Evolutionary conservation across 2,329 filamentous ascomycete genomes (phyloP), one percentile per base, ranked within the genome.

Genomic region (Rutstroemia sydowiana): DNA sequence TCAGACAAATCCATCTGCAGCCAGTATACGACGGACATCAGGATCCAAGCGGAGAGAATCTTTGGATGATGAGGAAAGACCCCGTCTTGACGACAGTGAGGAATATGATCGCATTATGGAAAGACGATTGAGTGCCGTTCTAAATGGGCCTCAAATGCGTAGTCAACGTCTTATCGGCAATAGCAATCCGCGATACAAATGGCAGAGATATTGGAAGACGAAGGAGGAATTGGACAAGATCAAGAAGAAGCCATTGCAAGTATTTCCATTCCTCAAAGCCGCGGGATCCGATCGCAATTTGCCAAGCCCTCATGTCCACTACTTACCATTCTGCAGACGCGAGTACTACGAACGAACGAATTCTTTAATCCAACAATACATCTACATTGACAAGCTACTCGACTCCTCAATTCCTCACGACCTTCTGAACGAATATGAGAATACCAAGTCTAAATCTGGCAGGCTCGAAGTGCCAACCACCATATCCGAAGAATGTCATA

Each of bases 371-470:
- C 87, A 93, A 67, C 87, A 95, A 66, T 97, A 96, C 67, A 76
- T 95, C 57, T 96, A 95, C 67, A 95, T 96, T 61, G 92, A 96
- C 70, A 81, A 85, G 48, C 75, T 97, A 52, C 77, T 97, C 55
- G 90, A 95, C 70, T 95, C 89, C 8, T 91, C 88, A 28, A 79
- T 95, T n/a, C 91, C 91, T 2, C 91, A 95, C 65, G 85, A 92
- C 62, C 75, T 97, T 41, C 82, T 97, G 53, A 91, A 95, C 65
- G 91, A 96, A 69, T 96, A 95, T 68, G 84, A 84, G 57, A 74
- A 85, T 54, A 62, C 60, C 10, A 45, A 42, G 32, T 52, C 49
- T 31, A 49, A 46, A 32, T n/a, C 39, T n/a, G n/a, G n/a, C 40
- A 18, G 77, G 74, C 75, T 79, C 57, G 78, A 82, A 59, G 77